phyloP scores from a whole-genome alignment of 164 flowering plant genomes.

The Chloranthus sessilifolius region DNA sequence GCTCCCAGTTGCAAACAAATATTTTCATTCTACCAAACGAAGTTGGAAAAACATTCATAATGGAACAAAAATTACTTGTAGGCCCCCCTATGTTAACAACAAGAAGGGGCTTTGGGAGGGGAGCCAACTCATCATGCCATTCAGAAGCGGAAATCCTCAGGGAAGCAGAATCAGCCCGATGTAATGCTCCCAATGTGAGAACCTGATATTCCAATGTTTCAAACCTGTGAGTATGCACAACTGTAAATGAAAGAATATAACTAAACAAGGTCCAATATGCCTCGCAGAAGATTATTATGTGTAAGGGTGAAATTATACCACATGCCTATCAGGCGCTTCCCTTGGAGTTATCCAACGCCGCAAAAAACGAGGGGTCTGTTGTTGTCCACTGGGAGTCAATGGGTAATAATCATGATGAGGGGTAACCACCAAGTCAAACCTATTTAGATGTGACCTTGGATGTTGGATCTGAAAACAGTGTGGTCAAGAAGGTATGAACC shows the following conservation, averaged over 20 bases:
- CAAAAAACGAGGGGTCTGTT: conserved; percentile 72
- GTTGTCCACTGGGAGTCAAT: conserved; percentile 75
- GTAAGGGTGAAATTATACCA: conserved; percentile 39
- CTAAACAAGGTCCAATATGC: neutral
- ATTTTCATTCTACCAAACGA: neutral
- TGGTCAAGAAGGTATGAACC: neutral
- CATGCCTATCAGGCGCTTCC: conserved; percentile 77
- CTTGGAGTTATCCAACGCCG: conserved; percentile 82
- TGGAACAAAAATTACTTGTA: conserved; percentile 48
- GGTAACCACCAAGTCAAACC: conserved; percentile 92
- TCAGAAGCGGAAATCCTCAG: conserved; percentile 72
- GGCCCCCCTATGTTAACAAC: conserved; percentile 96
- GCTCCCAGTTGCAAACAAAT: too few species aligned
- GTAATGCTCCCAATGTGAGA: conserved; percentile 85
- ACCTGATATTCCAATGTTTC: conserved; percentile 37
- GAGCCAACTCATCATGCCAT: conserved; percentile 93
- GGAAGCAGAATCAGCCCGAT: conserved; percentile 75
- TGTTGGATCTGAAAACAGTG: conserved; percentile 71
- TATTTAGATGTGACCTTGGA: conserved; percentile 70
- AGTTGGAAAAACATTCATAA: neutral
- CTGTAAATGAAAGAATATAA: neutral
- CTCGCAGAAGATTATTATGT: neutral
- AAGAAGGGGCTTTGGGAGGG: conserved; percentile 80
- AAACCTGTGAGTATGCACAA: conserved; percentile 2
- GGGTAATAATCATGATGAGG: conserved; percentile 93